Base-by-base conservation (phyloP, 331 rosid genomes). In the Pyrus hybrid region DNA sequence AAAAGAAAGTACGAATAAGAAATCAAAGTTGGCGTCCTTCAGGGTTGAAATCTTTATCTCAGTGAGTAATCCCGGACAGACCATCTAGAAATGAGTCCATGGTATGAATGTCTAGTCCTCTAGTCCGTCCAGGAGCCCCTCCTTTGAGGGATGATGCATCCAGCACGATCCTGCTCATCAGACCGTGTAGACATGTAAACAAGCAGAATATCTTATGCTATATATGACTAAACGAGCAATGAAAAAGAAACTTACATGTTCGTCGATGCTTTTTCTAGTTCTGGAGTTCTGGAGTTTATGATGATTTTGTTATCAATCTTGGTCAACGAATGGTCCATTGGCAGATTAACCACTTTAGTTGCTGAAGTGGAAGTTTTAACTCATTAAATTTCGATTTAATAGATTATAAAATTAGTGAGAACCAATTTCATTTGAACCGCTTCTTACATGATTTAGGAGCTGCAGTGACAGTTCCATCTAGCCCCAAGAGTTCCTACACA, bases 41-140 rank as follows among this genome's bases (percentile, higher is more conserved):
- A 70, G 20, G 76, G 70, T 80, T 54, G 80, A 14, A 81, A 70
- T 51, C 47, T 84, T 80, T 80, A 83, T 90, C 87, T 79, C 72
- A 79, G 89, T 69, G 65, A 43, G 80, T 70, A 72, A 82, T 83
- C 72, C 58, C 80, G 5, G 69, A 79, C 68, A 81, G 79, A 67
- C 83, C 88, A 35, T 88, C 87, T 10, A 91, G 66, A 62, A 82
- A 71, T 1, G 90, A 87, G 81, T 76, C 77, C 8, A 79, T 78
- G 62, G 85, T 76, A 57, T 82, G 82, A 29, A 83, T 81, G 37
- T 88, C 83, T 29, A 95, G 86, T 17, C 99, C 99, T 88, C 99
- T 85, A 6, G 99, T 90, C 80, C 99, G 93, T 47, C 92, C 93
- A n/a, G 97, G 97, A 2, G 96, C 92, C 4, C 99, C 97, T 1